These are phyloP conservation scores for Avena insularis DNA, from an alignment of 176 grass and related monocot species.

Conservation along the genomic window DNA sequence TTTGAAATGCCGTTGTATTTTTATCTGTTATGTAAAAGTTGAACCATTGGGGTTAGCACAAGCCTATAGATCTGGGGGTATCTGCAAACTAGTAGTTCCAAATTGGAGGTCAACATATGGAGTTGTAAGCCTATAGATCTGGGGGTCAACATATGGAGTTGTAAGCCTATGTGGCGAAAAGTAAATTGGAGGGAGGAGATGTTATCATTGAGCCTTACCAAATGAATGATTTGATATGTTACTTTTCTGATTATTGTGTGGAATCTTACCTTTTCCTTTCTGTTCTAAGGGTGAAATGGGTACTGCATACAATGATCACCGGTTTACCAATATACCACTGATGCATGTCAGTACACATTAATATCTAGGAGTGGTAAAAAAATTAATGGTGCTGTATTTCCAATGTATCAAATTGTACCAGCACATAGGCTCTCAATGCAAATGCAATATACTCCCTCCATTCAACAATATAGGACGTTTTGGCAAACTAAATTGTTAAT, in stretches of 20 bases:
- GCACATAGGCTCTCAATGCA: neutral
- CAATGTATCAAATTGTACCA: neutral
- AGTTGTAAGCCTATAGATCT: neutral
- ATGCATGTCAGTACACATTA: neutral
- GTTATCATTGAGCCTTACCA: neutral
- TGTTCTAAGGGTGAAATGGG: neutral
- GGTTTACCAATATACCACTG: neutral
- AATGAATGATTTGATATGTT: neutral
- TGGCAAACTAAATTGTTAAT: too few species aligned
- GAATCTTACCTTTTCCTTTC: neutral
- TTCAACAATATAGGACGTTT: too few species aligned
- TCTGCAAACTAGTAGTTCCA: neutral
- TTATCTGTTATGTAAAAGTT: too few species aligned
- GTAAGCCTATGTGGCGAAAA: neutral
- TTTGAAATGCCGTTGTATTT: neutral
- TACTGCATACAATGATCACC: neutral
- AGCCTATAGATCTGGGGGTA: neutral
- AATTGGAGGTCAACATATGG: neutral
- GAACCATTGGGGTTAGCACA: neutral
- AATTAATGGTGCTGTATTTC: neutral
- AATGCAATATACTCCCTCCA: neutral
- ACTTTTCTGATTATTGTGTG: neutral
- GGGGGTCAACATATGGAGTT: neutral
- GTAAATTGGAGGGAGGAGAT: neutral
- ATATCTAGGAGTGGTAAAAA: neutral